Conservation (phyloP, 2,329 filamentous ascomycete species). For the Talaromyces sp. region DNA sequence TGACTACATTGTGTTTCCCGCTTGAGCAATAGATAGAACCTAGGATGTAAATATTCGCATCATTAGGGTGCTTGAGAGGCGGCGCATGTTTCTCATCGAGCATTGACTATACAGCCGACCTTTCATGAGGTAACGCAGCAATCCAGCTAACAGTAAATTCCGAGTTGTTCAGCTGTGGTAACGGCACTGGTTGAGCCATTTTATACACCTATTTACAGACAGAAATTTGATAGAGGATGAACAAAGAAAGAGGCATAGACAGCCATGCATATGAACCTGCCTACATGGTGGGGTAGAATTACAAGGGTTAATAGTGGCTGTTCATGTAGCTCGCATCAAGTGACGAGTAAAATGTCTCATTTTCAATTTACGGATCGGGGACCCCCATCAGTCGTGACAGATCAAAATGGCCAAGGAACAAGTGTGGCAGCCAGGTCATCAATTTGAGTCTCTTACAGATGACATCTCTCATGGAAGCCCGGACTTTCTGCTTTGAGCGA, state of each 20-base stretch:
- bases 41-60: neutral
- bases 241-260: neutral
- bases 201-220: neutral
- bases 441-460: no score
- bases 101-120: neutral
- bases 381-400: no score
- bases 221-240: neutral
- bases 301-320: neutral
- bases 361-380: no score
- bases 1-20: neutral
- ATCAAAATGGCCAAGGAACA: no score
- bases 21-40: neutral
- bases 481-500: no score
- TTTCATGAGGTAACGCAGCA: neutral
- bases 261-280: neutral
- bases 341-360: neutral
- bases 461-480: no score
- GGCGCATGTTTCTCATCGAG: constrained; percentile 3
- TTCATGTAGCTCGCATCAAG: neutral
- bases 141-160: constrained; percentile 3
- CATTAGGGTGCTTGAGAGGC: neutral
- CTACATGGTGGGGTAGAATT: neutral
- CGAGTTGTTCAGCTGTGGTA: neutral
- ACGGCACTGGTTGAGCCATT: neutral
- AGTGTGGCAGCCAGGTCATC: no score